phyloP scores from a whole-genome alignment of 1,284 basidiomycete species.

The Paramarasmius palmivorus region DNA sequence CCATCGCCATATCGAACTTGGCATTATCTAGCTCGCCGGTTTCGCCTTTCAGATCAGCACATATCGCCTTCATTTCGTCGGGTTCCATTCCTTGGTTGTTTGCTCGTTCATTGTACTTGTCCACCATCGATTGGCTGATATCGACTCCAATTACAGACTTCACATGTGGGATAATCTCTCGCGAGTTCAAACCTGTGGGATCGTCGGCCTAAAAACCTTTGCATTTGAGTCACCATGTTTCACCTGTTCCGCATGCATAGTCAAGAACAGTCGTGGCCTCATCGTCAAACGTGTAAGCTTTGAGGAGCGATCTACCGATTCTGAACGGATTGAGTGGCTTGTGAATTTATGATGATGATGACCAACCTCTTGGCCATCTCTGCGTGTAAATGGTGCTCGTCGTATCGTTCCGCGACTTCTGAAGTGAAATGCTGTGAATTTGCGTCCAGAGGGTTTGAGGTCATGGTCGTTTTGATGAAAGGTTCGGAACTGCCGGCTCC shows the following conservation, averaged over 20 bases:
- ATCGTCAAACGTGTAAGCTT: constrained; percentile 52
- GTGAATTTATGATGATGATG: background rate
- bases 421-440: constrained; percentile 13
- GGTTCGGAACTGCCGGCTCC: too few relatives aligned
- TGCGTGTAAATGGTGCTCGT: constrained; percentile 14
- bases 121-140: constrained; percentile 66
- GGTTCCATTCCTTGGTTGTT: constrained; percentile 54
- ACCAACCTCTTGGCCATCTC: constrained; percentile 16
- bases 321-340: constrained; percentile 18
- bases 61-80: constrained; percentile 63
- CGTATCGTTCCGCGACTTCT: constrained; percentile 5
- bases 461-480: background rate
- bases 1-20: constrained; percentile 65
- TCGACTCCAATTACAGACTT: constrained; percentile 69
- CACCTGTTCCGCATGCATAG: constrained; percentile 72
- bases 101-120: constrained; percentile 58
- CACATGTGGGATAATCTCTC: constrained; percentile 51
- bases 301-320: constrained; percentile 41
- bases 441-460: background rate
- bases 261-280: constrained; percentile 62
- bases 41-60: constrained; percentile 44
- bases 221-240: constrained; percentile 14
- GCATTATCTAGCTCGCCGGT: constrained; percentile 47
- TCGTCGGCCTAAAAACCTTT: background rate
- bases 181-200: constrained; percentile 54